Conservation (phyloP, 2,329 filamentous ascomycete genomes). For the Sporothrix pallida region DNA sequence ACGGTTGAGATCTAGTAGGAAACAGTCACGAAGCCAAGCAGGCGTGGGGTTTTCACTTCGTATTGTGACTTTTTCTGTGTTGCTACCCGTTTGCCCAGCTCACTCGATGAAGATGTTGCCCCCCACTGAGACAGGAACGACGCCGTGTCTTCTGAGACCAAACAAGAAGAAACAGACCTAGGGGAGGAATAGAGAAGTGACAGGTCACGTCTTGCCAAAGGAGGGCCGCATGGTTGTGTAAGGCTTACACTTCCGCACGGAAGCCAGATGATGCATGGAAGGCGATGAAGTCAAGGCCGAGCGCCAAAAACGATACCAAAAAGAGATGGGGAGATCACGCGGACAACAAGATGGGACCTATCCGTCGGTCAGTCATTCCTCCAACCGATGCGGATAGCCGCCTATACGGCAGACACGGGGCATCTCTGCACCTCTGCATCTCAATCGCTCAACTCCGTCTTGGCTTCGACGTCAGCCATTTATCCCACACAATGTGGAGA, state of each 20-base stretch:
- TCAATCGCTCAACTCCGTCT: not conserved
- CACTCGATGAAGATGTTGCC: not conserved
- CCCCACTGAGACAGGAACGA: not conserved
- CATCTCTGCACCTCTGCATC: not conserved
- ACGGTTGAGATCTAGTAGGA: not conserved
- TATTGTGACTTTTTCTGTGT: not conserved
- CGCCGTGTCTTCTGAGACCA: not conserved
- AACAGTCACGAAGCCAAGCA: not conserved
- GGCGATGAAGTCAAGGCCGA: not conserved
- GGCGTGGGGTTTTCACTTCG: no score
- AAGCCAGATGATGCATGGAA: not conserved
- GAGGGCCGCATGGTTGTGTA: conserved; percentile 10
- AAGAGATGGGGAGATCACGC: not conserved
- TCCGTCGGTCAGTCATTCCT: not conserved
- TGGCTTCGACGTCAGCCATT: not conserved
- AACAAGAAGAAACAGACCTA: not conserved
- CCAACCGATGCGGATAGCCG: conserved; percentile 11
- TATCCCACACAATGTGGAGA: not conserved
- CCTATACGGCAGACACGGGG: not conserved
- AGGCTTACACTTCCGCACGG: conserved; percentile 7
- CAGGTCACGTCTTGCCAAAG: conserved; percentile 19
- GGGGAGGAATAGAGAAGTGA: not conserved
- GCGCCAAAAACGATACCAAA: not conserved
- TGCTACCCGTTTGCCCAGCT: not conserved
- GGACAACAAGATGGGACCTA: not conserved